Evolutionary conservation across 2,329 filamentous ascomycete species (phyloP).

Genomic region (Hymenoscyphus infarciens): DNA sequence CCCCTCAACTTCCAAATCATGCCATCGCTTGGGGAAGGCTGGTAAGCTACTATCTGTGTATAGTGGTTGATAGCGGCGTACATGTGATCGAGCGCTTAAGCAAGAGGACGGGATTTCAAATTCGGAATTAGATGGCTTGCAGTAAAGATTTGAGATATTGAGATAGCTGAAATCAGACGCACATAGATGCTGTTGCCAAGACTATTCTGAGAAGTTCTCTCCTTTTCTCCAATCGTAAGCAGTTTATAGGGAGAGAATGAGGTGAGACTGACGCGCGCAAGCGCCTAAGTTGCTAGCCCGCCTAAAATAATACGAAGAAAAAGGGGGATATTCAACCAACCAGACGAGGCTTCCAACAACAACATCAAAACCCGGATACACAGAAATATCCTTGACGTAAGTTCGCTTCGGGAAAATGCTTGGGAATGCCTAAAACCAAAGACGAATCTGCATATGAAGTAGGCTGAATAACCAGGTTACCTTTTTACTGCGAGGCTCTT

Average conservation of each 20-base stretch:
- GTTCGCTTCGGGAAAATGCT: neutral
- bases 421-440: neutral
- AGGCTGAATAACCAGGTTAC: neutral
- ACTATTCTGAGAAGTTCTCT: neutral
- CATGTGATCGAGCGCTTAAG: neutral
- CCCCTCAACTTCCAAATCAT: neutral
- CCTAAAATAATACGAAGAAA: neutral
- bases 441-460: neutral
- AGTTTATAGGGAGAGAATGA: neutral
- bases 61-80: neutral
- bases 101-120: neutral
- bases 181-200: neutral
- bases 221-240: neutral
- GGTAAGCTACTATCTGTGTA: neutral
- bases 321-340: neutral
- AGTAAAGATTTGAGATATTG: neutral
- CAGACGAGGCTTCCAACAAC: neutral
- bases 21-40: neutral
- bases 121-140: neutral
- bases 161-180: neutral
- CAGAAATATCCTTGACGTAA: neutral
- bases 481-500: neutral
- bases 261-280: constrained; percentile 1
- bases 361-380: neutral
- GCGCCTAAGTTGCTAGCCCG: neutral